phyloP scores from a whole-genome alignment of 2,329 filamentous ascomycete genomes.

The Pyrenophora seminiperda region DNA sequence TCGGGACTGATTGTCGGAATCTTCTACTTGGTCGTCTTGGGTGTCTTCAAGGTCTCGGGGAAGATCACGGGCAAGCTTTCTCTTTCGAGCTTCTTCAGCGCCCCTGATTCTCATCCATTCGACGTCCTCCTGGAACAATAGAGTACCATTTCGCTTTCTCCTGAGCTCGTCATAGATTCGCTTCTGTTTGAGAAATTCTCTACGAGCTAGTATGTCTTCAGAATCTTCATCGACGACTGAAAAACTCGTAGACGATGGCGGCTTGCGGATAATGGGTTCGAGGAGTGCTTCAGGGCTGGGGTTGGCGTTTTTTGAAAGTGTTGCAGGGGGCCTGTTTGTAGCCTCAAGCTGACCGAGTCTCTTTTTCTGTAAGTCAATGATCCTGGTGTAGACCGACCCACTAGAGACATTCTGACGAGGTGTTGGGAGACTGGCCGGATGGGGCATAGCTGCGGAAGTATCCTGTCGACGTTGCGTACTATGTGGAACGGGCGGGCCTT shows the following conservation, averaged over 20 bases:
- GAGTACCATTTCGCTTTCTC: constrained; percentile 19
- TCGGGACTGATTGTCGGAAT: constrained; percentile 9
- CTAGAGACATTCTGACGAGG: neutral
- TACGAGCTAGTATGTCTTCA: constrained; percentile 14
- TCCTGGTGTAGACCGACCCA: constrained; percentile 7
- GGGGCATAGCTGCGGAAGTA: neutral
- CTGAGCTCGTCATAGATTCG: constrained; percentile 27
- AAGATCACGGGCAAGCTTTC: constrained; percentile 25
- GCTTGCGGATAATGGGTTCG: constrained; percentile 14
- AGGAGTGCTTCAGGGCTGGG: constrained; percentile 21
- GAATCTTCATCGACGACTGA: constrained; percentile 10
- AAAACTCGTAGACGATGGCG: neutral
- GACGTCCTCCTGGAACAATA: constrained; percentile 34
- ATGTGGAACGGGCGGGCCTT: constrained; percentile 4
- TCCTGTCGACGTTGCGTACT: neutral
- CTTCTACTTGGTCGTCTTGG: constrained; percentile 16
- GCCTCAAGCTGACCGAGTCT: neutral
- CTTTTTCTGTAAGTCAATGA: constrained; percentile 20
- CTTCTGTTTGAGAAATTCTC: constrained; percentile 28
- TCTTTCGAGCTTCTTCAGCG: constrained; percentile 24
- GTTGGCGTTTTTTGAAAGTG: neutral
- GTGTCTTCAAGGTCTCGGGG: constrained; percentile 16
- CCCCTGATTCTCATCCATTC: constrained; percentile 35
- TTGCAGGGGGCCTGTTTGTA: constrained; percentile 1
- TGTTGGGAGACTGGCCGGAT: constrained; percentile 1